These are phyloP conservation scores for Hibiscus tridactylites DNA, from an alignment of 345 rosid genomes.

Conservation along the genomic window DNA sequence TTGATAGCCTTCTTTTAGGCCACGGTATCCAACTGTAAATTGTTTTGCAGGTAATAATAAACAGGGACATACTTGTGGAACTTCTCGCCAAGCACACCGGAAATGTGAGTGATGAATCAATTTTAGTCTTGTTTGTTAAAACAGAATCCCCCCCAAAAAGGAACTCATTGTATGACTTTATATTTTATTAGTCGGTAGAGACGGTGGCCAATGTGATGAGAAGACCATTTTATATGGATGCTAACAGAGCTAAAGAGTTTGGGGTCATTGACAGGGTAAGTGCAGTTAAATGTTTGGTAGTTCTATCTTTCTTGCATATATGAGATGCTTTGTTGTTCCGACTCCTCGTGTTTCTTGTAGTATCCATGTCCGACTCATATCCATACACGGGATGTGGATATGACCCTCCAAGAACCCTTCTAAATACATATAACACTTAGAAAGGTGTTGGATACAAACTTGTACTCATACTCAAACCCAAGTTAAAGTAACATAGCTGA, in stretches of 20 bases:
- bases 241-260: conserved; percentile 63
- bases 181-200: conserved; percentile 52
- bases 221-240: conserved; percentile 68
- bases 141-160: not conserved
- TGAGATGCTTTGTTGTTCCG: no score
- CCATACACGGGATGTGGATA: not conserved
- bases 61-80: conserved; percentile 60
- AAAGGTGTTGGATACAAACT: not conserved
- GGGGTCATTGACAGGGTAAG: conserved; percentile 83
- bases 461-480: not conserved
- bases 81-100: conserved; percentile 86
- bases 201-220: conserved; percentile 54
- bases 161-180: conserved; percentile 11
- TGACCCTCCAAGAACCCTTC: not conserved
- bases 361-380: not conserved
- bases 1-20: not conserved
- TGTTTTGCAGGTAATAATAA: conserved; percentile 45
- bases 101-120: conserved; percentile 44
- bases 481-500: not conserved
- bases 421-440: not conserved
- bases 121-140: not conserved
- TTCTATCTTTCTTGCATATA: not conserved
- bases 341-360: not conserved
- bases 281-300: not conserved
- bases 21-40: no score